Conservation (phyloP, 768 basidiomycete species). For the Serpula lacrymans region DNA sequence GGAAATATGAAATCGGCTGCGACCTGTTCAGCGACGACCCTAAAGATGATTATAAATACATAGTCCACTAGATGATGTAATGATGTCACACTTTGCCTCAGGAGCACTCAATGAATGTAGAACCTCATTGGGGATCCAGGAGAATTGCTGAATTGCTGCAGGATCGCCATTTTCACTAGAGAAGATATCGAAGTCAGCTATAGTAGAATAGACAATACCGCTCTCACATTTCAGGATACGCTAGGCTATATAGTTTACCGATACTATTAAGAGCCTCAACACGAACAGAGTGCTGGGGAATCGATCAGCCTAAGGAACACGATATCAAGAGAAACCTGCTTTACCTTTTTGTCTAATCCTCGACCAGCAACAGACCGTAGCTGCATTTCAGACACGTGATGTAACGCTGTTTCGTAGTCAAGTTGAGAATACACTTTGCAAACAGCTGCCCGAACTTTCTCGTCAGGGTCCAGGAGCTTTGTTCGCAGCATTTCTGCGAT, state of each 20-base stretch:
- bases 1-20: constrained; percentile 80
- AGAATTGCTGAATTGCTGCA: constrained; percentile 73
- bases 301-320: not conserved
- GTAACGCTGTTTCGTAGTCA: constrained; percentile 88
- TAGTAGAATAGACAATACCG: not conserved
- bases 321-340: constrained; percentile 7
- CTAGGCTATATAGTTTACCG: constrained; percentile 74
- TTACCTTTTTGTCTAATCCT: constrained; percentile 82
- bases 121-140: constrained; percentile 87
- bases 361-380: constrained; percentile 66
- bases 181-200: constrained; percentile 5
- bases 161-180: constrained; percentile 76
- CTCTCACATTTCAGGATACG: constrained; percentile 86
- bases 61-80: not conserved
- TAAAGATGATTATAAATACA: constrained; percentile 19
- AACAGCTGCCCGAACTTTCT: constrained; percentile 81
- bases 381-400: constrained; percentile 66
- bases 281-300: constrained; percentile 56
- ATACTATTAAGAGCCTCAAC: constrained; percentile 73
- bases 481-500: constrained; percentile 49
- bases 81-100: constrained; percentile 54
- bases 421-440: constrained; percentile 79
- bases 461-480: constrained; percentile 86
- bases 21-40: constrained; percentile 61
- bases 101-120: constrained; percentile 48